Percentiles rank a stretch among this genome's conserved stretches.
Conservation (phyloP, 176 grass and related monocot species). For the Musa beccarii region DNA sequence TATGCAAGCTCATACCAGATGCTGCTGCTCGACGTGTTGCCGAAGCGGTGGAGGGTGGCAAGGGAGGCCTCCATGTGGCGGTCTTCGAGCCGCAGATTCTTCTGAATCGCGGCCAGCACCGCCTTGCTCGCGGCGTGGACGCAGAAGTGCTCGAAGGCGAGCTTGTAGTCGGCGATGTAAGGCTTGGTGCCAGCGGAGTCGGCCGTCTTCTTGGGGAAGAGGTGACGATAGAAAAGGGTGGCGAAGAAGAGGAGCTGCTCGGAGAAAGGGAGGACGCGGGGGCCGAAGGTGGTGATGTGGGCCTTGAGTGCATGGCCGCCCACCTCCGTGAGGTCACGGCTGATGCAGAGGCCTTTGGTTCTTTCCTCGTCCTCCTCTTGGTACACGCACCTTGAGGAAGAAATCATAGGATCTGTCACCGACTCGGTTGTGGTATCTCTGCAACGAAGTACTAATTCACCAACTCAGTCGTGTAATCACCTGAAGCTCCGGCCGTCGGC, state of each 20-base stretch:
- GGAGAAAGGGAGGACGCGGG: conserved; percentile 84
- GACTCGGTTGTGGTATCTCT: too few relatives aligned
- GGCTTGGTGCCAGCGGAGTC: conserved; percentile 35
- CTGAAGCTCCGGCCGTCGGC: conserved; percentile 78
- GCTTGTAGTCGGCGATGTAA: conserved; percentile 97
- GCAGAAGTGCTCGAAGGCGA: conserved; percentile 96
- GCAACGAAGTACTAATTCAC: background rate
- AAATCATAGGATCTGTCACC: too few relatives aligned
- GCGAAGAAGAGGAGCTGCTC: conserved; percentile 97
- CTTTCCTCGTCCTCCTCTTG: conserved; percentile 98
- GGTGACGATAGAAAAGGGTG: conserved; percentile 73
- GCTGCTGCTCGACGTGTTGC: conserved; percentile 92
- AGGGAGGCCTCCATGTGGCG: conserved; percentile 75
- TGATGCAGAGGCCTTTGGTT: conserved; percentile 84
- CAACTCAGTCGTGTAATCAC: background rate
- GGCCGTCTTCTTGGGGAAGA: conserved; percentile 41
- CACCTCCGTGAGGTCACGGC: conserved; percentile 90
- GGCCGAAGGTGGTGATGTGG: conserved; percentile 95
- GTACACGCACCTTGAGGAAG: conserved; percentile 49
- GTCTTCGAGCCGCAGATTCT: conserved; percentile 65
- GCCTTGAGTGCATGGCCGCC: conserved; percentile 91
- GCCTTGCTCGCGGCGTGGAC: conserved; percentile 86
- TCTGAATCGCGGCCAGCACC: conserved; percentile 89
- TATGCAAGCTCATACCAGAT: conserved; percentile 98
- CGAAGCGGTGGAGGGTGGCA: conserved; percentile 87